phyloP scores from a whole-genome alignment of 805 yeast genomes.

The Ogataea populi-albae region DNA sequence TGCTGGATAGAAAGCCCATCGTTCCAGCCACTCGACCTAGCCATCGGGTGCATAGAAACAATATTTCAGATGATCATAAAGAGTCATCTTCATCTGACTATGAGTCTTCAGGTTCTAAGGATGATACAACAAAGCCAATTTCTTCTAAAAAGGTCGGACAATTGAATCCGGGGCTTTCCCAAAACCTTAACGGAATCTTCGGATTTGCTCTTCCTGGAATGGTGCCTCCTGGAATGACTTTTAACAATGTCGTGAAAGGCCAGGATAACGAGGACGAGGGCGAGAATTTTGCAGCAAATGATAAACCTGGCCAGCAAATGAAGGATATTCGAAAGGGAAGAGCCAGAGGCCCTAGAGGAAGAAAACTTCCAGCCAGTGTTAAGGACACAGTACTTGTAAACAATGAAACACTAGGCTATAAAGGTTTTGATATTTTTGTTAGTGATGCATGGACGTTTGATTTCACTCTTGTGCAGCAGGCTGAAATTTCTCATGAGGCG shows the following conservation, averaged over 20 bases:
- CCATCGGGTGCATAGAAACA: conserved; percentile 2
- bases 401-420: conserved; percentile 29
- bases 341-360: conserved; percentile 72
- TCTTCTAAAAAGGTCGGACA: conserved; percentile 17
- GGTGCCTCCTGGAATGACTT: conserved; percentile 51
- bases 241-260: conserved; percentile 11
- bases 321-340: conserved; percentile 47
- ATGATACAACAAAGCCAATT: conserved; percentile 1
- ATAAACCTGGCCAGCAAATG: conserved; percentile 11
- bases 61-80: neutral
- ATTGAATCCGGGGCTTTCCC: conserved; percentile 46
- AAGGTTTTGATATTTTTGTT: conserved; percentile 34
- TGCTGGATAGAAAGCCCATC: conserved; percentile 21
- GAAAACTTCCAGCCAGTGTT: conserved; percentile 61
- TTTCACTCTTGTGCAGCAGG: conserved; percentile 11
- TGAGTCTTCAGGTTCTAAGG: neutral
- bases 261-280: conserved; percentile 16
- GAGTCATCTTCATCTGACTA: neutral
- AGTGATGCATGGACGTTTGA: conserved; percentile 38
- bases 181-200: conserved; percentile 58
- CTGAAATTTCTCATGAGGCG: too few relatives aligned
- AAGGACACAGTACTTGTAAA: conserved; percentile 39
- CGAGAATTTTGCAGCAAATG: conserved; percentile 1
- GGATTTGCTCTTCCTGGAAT: conserved; percentile 51
- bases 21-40: conserved; percentile 24